These are phyloP conservation scores for Choiromyces venosus DNA, from an alignment of 495 filamentous ascomycete species.

Conservation along the genomic window DNA sequence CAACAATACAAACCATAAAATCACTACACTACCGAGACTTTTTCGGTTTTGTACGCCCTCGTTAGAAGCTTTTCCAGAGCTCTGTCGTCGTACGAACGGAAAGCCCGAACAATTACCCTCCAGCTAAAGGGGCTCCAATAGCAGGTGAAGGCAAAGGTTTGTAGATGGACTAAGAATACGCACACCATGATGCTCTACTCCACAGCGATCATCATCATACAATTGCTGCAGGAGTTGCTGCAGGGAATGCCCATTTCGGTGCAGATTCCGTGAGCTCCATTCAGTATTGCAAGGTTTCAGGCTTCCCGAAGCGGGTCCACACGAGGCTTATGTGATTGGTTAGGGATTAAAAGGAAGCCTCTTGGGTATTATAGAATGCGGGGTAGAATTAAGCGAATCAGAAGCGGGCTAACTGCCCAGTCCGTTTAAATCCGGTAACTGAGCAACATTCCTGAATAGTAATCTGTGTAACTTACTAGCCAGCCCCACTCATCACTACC, in stretches of 20 bases:
- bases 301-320: constrained; percentile 11
- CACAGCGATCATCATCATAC: too few species aligned
- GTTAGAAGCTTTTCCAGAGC: not conserved
- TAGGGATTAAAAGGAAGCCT: too few species aligned
- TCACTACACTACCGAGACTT: not conserved
- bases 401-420: too few species aligned
- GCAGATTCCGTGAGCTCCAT: constrained; percentile 17
- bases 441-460: too few species aligned
- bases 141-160: not conserved
- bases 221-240: too few species aligned
- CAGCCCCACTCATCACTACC: too few species aligned
- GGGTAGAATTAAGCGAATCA: constrained; percentile 12
- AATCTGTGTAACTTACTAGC: too few species aligned
- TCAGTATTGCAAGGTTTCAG: constrained; percentile 14
- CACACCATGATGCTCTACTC: too few species aligned
- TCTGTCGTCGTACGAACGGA: not conserved
- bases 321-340: too few species aligned
- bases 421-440: too few species aligned
- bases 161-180: not conserved
- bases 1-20: not conserved
- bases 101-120: not conserved
- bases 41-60: not conserved
- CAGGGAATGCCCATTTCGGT: too few species aligned
- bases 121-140: not conserved
- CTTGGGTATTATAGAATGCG: constrained; percentile 13